Evolutionary conservation across 176 grass and related monocot species (phyloP).

Genomic region (Carex cristatella): DNA sequence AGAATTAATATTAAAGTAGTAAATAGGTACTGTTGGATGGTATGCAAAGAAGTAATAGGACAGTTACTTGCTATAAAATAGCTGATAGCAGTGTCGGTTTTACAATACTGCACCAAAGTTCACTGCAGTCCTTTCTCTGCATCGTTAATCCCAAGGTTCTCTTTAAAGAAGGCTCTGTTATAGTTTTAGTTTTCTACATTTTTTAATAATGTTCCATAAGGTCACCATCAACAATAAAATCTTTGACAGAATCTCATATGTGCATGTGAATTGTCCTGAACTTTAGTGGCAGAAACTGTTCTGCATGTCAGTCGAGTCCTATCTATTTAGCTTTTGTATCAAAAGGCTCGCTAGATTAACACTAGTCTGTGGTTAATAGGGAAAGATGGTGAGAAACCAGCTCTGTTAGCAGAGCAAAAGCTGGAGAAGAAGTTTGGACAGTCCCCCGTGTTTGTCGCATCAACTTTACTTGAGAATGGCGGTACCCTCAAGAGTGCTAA

Average conservation of each 20-base stretch:
- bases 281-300: background rate
- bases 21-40: background rate
- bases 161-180: background rate
- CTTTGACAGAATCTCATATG: background rate
- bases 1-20: background rate
- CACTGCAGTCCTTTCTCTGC: background rate
- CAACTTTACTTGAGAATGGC: conserved; percentile 23
- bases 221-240: background rate
- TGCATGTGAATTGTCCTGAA: background rate
- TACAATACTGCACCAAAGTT: background rate
- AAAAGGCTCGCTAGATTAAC: background rate
- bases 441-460: conserved; percentile 16
- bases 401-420: conserved; percentile 12
- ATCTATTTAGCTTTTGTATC: background rate
- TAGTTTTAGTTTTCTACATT: background rate
- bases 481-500: conserved; percentile 28
- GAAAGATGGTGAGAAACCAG: conserved; percentile 5
- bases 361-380: background rate
- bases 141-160: background rate
- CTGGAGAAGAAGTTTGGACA: conserved; percentile 26
- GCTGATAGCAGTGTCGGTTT: background rate
- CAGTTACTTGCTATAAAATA: background rate
- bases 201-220: background rate
- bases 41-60: background rate
- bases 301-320: background rate